A percentile compares a stretch with the other conserved stretches of the same genome.
phyloP scores from a whole-genome alignment of 345 rosid genomes.

The Corchorus olitorius region DNA sequence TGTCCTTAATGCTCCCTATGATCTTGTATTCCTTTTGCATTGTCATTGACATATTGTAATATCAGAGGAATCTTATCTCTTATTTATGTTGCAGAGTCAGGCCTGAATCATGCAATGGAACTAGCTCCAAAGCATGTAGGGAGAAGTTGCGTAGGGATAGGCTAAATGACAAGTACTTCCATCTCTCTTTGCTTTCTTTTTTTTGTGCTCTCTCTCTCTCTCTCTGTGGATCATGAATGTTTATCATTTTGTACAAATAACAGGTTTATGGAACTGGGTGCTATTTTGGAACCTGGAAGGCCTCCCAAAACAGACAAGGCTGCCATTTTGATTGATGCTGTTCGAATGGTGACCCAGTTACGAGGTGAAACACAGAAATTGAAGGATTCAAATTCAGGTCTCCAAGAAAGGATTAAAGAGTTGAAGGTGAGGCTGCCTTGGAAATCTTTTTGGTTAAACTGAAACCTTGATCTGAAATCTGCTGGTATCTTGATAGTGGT shows the following conservation, averaged over 20 bases:
- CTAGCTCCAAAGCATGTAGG: constrained; percentile 97
- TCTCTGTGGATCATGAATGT: constrained; percentile 8
- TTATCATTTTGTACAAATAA: constrained; percentile 20
- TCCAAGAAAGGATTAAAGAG: constrained; percentile 82
- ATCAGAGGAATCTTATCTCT: constrained; percentile 5
- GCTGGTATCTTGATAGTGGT: neutral
- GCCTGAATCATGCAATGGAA: constrained; percentile 54
- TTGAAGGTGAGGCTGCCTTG: constrained; percentile 50
- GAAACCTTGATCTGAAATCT: neutral
- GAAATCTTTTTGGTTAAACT: constrained; percentile 3
- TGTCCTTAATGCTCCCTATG: neutral
- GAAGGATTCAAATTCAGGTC: constrained; percentile 85
- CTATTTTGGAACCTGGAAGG: constrained; percentile 83
- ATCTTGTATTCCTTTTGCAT: neutral
- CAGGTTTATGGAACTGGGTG: constrained; percentile 88
- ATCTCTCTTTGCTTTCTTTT: constrained; percentile 11
- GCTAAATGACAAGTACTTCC: constrained; percentile 86
- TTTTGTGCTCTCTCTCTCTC: neutral
- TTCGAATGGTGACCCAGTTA: constrained; percentile 79
- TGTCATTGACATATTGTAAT: neutral
- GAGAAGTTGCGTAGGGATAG: constrained; percentile 96
- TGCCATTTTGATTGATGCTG: constrained; percentile 79
- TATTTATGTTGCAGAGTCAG: constrained; percentile 42
- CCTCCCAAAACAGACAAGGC: constrained; percentile 94
- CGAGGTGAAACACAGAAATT: constrained; percentile 74